Conservation (phyloP, 2,329 filamentous ascomycete species). For the Diaporthe eres region DNA sequence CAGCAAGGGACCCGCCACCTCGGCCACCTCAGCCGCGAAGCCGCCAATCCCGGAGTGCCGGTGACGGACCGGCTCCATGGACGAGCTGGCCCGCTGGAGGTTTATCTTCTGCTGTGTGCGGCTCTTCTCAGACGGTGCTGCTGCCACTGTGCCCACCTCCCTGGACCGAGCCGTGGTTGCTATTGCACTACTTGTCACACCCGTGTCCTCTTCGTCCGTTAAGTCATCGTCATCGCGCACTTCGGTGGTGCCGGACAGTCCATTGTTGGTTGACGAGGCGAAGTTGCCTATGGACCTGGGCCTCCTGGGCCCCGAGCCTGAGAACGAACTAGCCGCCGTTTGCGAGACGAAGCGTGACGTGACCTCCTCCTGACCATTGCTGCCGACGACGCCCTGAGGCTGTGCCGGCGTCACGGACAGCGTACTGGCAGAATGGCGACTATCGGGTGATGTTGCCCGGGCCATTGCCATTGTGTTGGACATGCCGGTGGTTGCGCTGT, state of each 20-base stretch:
- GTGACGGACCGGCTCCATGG: conserved; percentile 76
- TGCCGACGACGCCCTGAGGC: conserved; percentile 51
- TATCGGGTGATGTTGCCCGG: conserved; percentile 54
- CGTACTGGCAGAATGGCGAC: conserved; percentile 45
- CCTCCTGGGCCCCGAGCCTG: conserved; percentile 44
- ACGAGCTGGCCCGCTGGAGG: conserved; percentile 80
- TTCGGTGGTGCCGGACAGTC: conserved; percentile 29
- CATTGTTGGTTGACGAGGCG: conserved; percentile 45
- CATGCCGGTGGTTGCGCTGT: conserved; percentile 75
- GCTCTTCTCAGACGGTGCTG: conserved; percentile 68
- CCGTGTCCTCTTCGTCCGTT: conserved; percentile 57
- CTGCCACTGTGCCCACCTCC: conserved; percentile 57
- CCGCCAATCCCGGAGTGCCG: conserved; percentile 49
- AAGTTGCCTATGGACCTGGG: conserved; percentile 60
- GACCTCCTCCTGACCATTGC: conserved; percentile 62
- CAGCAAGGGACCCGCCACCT: conserved; percentile 62
- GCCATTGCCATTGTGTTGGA: conserved; percentile 71
- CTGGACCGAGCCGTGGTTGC: conserved; percentile 42
- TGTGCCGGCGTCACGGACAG: conserved; percentile 52
- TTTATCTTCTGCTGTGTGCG: conserved; percentile 83
- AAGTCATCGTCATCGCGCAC: conserved; percentile 45
- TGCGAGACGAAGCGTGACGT: conserved; percentile 72
- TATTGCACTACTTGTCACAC: conserved; percentile 48
- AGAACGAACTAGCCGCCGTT: conserved; percentile 65
- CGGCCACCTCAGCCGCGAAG: conserved; percentile 53